phyloP scores from a whole-genome alignment of 805 yeast species.

The Metschnikowia cubensis region DNA sequence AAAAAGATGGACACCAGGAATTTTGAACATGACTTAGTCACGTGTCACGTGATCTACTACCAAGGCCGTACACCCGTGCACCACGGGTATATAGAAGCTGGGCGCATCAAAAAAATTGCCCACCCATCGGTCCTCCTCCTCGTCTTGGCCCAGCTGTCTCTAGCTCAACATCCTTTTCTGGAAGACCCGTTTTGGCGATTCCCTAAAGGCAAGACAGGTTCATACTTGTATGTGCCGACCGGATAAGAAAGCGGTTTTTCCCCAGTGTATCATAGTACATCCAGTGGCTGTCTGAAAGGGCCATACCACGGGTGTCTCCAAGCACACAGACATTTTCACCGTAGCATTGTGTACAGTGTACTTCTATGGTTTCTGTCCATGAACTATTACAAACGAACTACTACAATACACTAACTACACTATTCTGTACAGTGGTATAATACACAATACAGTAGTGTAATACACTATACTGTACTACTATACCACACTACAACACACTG shows the following conservation, averaged over 20 bases:
- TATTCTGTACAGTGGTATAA: too few relatives aligned
- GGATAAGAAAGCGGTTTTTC: slow-evolving; percentile 23
- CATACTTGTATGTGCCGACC: slow-evolving; percentile 9
- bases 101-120: slow-evolving; percentile 1
- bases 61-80: slow-evolving; percentile 10
- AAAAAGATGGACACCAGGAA: too few relatives aligned
- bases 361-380: too few relatives aligned
- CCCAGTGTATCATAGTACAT: slow-evolving; percentile 48
- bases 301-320: slow-evolving; percentile 47
- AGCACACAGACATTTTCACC: slow-evolving; percentile 38
- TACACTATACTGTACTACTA: too few relatives aligned
- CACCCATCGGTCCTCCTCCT: slow-evolving; percentile 6
- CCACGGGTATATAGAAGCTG: slow-evolving; percentile 2
- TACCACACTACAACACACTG: too few relatives aligned
- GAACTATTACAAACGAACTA: too few relatives aligned
- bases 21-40: too few relatives aligned
- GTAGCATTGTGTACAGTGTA: too few relatives aligned
- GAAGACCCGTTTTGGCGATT: slow-evolving; percentile 44
- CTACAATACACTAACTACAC: too few relatives aligned
- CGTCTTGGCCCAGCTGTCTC: slow-evolving; percentile 15
- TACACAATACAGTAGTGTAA: too few relatives aligned
- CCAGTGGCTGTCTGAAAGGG: slow-evolving; percentile 23
- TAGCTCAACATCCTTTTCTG: slow-evolving; percentile 25
- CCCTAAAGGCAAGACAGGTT: slow-evolving; percentile 31
- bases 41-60: too few relatives aligned